Percentiles rank a stretch among this genome's conserved stretches.
Conservation (phyloP, 148 eudicot species). For the Fagopyrum esculentum region DNA sequence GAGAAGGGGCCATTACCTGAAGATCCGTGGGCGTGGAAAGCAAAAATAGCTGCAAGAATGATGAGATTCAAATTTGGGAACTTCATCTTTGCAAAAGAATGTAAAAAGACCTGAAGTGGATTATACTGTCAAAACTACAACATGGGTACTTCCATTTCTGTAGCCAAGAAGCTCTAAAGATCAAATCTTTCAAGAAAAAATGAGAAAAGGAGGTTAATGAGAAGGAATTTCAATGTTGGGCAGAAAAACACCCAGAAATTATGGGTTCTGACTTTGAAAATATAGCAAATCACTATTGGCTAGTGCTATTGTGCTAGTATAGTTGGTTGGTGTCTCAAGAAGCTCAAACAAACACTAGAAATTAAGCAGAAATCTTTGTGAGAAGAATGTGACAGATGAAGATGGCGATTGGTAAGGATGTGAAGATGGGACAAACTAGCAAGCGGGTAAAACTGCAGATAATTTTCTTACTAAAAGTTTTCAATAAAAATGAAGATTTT, state of each 20-base stretch:
- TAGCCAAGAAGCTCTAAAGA: not conserved
- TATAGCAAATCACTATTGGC: not conserved
- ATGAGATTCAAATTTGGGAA: not conserved
- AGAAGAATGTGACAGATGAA: not conserved
- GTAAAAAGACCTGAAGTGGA: not conserved
- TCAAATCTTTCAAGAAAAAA: not conserved
- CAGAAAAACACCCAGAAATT: slow-evolving; percentile 2
- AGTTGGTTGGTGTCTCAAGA: slow-evolving; percentile 7
- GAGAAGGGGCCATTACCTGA: slow-evolving; percentile 1
- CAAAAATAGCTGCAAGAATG: not conserved
- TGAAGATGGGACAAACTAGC: not conserved
- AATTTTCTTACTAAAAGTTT: slow-evolving; percentile 2
- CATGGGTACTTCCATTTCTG: not conserved
- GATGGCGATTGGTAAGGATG: not conserved
- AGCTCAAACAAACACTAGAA: not conserved
- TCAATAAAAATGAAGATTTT: not conserved
- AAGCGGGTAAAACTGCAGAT: not conserved
- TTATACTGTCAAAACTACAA: not conserved
- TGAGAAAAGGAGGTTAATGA: not conserved
- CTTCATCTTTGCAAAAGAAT: slow-evolving; percentile 2
- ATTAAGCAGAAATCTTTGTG: not conserved
- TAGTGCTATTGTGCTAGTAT: slow-evolving; percentile 8
- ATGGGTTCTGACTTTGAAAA: not conserved
- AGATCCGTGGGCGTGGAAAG: slow-evolving; percentile 3
- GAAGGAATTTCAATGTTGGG: not conserved